Percentiles rank a stretch among this genome's conserved stretches.
Conservation (phyloP, 1,284 basidiomycete genomes). For the Wolfiporia cocos region DNA sequence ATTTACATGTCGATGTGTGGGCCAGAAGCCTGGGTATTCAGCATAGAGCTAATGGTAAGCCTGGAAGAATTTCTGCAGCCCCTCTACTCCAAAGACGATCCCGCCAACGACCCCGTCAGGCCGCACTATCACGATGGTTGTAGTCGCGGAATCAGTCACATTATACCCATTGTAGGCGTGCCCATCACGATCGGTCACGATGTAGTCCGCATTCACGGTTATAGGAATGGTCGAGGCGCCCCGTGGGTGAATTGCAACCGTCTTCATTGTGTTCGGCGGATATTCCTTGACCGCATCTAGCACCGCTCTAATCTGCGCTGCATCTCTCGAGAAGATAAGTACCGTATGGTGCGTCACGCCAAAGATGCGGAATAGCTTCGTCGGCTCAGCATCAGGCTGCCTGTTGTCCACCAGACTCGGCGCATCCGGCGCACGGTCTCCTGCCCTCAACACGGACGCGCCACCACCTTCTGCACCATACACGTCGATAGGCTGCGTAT, state of each 20-base stretch:
- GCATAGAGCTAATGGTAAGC: too few species aligned
- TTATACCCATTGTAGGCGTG: slow-evolving; percentile 19
- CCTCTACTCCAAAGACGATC: slow-evolving; percentile 22
- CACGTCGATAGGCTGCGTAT: slow-evolving; percentile 15
- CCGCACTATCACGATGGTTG: slow-evolving; percentile 23
- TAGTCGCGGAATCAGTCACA: slow-evolving; percentile 10
- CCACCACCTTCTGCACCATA: slow-evolving; percentile 13
- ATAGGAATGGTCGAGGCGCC: neutral
- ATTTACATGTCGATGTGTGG: too few species aligned
- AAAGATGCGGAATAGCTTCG: slow-evolving; percentile 20
- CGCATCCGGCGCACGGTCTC: slow-evolving; percentile 40
- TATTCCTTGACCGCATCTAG: neutral
- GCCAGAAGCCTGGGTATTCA: too few species aligned
- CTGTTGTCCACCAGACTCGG: slow-evolving; percentile 23
- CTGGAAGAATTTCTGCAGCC: slow-evolving; percentile 3
- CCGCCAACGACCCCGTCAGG: slow-evolving; percentile 34
- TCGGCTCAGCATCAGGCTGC: slow-evolving; percentile 1
- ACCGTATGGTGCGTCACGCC: slow-evolving; percentile 19
- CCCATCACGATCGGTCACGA: slow-evolving; percentile 13
- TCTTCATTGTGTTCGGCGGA: neutral
- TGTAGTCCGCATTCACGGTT: neutral
- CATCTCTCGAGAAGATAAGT: slow-evolving; percentile 17
- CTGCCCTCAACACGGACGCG: slow-evolving; percentile 26
- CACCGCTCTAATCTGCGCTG: neutral
- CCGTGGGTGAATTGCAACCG: neutral